phyloP scores from a whole-genome alignment of 805 yeast genomes.

The Metschnikowia gelsemii region DNA sequence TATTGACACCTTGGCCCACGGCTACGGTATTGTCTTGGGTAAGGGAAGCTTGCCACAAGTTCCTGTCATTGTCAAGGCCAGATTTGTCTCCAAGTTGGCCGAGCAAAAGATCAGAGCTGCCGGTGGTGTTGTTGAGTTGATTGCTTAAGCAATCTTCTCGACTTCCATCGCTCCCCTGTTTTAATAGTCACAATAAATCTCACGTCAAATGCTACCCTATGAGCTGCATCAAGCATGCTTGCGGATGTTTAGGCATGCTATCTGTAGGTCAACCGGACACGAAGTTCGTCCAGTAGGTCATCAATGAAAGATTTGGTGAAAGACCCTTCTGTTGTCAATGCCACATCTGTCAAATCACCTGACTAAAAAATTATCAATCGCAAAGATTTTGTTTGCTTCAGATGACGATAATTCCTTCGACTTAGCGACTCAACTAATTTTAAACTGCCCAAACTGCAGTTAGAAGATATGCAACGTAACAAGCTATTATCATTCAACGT shows the following conservation, averaged over 20 bases:
- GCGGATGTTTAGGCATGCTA: too few species aligned
- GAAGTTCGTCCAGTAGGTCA: too few species aligned
- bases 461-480: too few species aligned
- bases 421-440: not conserved
- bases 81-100: slow-evolving; percentile 98
- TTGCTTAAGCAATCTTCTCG: slow-evolving; percentile 64
- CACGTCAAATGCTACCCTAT: slow-evolving; percentile 4
- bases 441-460: too few species aligned
- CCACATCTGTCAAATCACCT: too few species aligned
- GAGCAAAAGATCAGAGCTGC: slow-evolving; percentile 99
- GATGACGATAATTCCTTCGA: not conserved
- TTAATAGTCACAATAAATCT: slow-evolving; percentile 23
- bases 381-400: not conserved
- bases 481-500: too few species aligned
- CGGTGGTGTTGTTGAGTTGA: slow-evolving; percentile 99
- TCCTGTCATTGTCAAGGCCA: slow-evolving; percentile 98
- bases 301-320: too few species aligned
- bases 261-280: too few species aligned
- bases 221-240: not conserved
- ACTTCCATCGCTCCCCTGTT: slow-evolving; percentile 13
- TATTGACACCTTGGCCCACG: slow-evolving; percentile 98
- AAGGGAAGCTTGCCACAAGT: slow-evolving; percentile 98
- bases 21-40: slow-evolving; percentile 99
- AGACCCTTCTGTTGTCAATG: too few species aligned
- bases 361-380: too few species aligned